Conservation (phyloP, 495 filamentous ascomycete genomes). For the Pseudevernia furfuracea region DNA sequence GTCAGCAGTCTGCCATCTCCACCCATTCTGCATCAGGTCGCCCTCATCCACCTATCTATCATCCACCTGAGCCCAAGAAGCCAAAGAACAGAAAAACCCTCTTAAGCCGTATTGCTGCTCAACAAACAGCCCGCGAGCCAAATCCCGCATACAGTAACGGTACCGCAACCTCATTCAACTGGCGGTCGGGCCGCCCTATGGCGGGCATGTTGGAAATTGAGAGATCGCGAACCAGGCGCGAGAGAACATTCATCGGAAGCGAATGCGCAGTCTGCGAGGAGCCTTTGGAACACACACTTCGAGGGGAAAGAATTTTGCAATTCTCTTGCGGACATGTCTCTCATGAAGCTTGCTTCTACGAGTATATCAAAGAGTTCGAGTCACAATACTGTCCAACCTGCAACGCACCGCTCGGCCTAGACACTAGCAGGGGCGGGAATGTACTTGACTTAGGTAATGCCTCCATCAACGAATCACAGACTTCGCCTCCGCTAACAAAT, state of each 20-base stretch:
- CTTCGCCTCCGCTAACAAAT: constrained; percentile 9
- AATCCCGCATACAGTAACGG: constrained; percentile 31
- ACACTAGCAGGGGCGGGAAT: constrained; percentile 93
- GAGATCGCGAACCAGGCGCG: constrained; percentile 70
- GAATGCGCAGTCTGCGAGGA: constrained; percentile 97
- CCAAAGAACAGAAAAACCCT: constrained; percentile 22
- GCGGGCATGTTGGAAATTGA: constrained; percentile 73
- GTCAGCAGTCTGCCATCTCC: constrained; percentile 23
- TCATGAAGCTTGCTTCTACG: constrained; percentile 98
- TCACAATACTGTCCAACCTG: constrained; percentile 93
- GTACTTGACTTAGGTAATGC: constrained; percentile 84
- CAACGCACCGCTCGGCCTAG: constrained; percentile 83
- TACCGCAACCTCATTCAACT: constrained; percentile 41
- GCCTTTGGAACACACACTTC: constrained; percentile 90
- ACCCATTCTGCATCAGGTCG: constrained; percentile 27
- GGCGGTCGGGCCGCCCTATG: constrained; percentile 49
- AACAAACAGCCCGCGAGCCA: constrained; percentile 21
- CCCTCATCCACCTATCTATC: constrained; percentile 21
- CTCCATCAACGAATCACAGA: not conserved
- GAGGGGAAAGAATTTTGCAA: constrained; percentile 89
- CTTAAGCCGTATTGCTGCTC: constrained; percentile 24
- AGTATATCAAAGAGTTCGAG: constrained; percentile 93
- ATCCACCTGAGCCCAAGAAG: constrained; percentile 23
- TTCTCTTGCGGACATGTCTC: constrained; percentile 94
- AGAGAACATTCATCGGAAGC: constrained; percentile 89